These are phyloP conservation scores for Phaeotremella skinneri DNA, from an alignment of 768 basidiomycete species.

Conservation along the genomic window DNA sequence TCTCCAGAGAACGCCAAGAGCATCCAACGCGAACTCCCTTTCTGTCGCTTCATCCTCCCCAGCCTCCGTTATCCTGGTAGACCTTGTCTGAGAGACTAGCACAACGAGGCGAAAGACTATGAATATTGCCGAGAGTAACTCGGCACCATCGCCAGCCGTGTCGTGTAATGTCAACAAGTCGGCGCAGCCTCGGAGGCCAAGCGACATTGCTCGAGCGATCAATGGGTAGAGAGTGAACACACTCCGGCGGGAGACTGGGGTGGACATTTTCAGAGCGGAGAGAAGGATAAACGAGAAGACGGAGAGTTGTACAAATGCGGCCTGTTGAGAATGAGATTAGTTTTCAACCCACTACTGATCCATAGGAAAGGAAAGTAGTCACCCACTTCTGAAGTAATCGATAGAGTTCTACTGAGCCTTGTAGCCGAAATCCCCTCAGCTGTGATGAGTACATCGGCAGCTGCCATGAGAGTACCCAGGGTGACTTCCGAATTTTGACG, in stretches of 20 bases:
- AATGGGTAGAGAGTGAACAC: conserved; percentile 28
- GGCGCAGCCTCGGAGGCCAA: conserved; percentile 27
- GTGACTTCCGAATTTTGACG: conserved; percentile 15
- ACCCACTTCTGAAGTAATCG: conserved; percentile 16
- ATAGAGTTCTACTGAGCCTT: conserved; percentile 11
- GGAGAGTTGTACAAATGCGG: conserved; percentile 25
- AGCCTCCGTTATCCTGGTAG: neutral
- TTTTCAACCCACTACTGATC: neutral
- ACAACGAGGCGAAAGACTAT: conserved; percentile 20
- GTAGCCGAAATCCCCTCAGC: conserved; percentile 24
- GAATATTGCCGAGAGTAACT: conserved; percentile 28
- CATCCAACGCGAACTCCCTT: neutral
- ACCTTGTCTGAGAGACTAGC: conserved; percentile 8
- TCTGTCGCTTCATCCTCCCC: conserved; percentile 3
- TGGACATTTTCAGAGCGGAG: conserved; percentile 11
- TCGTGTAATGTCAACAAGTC: conserved; percentile 33
- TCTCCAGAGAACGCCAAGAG: conserved; percentile 28
- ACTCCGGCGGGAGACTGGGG: neutral
- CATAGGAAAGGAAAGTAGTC: neutral
- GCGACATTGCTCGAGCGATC: conserved; percentile 22
- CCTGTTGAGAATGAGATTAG: conserved; percentile 5
- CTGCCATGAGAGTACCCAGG: conserved; percentile 6
- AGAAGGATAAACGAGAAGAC: conserved; percentile 29
- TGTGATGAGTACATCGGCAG: conserved; percentile 22
- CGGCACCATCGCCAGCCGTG: conserved; percentile 28